Evolutionary conservation across 1,284 basidiomycete species (phyloP).

Genomic region (Pseudozyma thailandica): DNA sequence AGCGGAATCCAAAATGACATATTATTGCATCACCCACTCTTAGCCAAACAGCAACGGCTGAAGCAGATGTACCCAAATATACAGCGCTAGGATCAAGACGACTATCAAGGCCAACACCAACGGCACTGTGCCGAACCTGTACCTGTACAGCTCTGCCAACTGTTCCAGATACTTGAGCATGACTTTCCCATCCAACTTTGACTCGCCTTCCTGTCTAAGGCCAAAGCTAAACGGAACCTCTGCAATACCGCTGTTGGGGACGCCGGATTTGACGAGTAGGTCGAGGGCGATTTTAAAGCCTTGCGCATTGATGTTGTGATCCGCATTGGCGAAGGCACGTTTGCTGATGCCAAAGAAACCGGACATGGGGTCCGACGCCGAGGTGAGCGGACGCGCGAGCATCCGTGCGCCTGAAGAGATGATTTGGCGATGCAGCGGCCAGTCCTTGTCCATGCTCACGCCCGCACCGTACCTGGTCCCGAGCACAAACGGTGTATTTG

Average conservation of each 20-base stretch:
- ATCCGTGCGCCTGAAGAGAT: constrained; percentile 71
- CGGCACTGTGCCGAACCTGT: constrained; percentile 32
- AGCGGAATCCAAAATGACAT: too few species aligned
- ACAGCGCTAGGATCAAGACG: constrained; percentile 25
- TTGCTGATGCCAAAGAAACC: constrained; percentile 71
- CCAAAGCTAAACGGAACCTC: constrained; percentile 51
- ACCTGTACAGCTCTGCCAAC: constrained; percentile 40
- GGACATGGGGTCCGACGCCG: constrained; percentile 71
- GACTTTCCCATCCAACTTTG: constrained; percentile 47
- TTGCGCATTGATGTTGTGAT: constrained; percentile 42
- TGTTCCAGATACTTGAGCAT: constrained; percentile 52
- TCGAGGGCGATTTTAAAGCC: constrained; percentile 55
- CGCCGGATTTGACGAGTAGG: constrained; percentile 41
- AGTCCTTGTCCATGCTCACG: constrained; percentile 71
- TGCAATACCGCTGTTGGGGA: constrained; percentile 29
- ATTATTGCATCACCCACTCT: neutral
- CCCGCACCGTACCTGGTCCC: constrained; percentile 71
- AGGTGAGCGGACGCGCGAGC: constrained; percentile 70
- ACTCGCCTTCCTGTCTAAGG: constrained; percentile 40
- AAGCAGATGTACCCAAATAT: constrained; percentile 26
- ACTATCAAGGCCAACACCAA: constrained; percentile 21
- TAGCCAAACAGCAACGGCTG: constrained; percentile 11
- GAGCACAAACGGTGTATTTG: constrained; percentile 69
- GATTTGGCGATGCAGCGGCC: constrained; percentile 71
- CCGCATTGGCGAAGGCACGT: constrained; percentile 47